These are phyloP conservation scores for Chenopodium formosanum DNA, from an alignment of 148 eudicot genomes.

Conservation along the genomic window DNA sequence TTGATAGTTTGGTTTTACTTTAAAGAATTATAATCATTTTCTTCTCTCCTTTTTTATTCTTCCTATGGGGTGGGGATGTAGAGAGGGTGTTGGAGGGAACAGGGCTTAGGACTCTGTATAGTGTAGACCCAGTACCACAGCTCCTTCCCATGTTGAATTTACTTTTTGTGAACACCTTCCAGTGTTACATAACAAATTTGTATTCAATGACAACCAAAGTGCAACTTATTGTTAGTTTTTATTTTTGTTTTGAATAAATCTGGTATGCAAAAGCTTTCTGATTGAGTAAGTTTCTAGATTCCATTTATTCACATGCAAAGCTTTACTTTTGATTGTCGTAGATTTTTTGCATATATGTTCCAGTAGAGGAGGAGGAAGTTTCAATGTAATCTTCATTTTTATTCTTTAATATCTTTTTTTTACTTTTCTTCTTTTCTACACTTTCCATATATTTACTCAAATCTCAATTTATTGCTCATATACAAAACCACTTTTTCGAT, in stretches of 20 bases:
- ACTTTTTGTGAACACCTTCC: neutral
- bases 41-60: neutral
- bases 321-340: too few relatives aligned
- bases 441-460: slow-evolving; percentile 22
- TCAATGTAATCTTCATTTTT: slow-evolving; percentile 63
- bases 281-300: neutral
- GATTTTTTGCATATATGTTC: too few relatives aligned
- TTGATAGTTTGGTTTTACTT: neutral
- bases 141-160: too few relatives aligned
- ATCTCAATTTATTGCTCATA: slow-evolving; percentile 18
- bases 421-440: slow-evolving; percentile 29
- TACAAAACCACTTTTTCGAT: neutral
- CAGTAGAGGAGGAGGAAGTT: slow-evolving; percentile 27
- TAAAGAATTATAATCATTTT: neutral
- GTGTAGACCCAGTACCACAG: too few relatives aligned
- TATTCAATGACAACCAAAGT: neutral
- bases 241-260: neutral
- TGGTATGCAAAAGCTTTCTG: too few relatives aligned
- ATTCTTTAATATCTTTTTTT: slow-evolving; percentile 45
- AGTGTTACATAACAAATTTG: neutral
- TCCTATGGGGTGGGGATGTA: neutral
- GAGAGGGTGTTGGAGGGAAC: neutral
- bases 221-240: neutral
- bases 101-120: too few relatives aligned
- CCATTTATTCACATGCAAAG: neutral